Percentiles rank a stretch among this genome's conserved stretches.
Evolutionary conservation across 2,329 filamentous ascomycete species (phyloP).

Genomic region (Penicillium sp.): DNA sequence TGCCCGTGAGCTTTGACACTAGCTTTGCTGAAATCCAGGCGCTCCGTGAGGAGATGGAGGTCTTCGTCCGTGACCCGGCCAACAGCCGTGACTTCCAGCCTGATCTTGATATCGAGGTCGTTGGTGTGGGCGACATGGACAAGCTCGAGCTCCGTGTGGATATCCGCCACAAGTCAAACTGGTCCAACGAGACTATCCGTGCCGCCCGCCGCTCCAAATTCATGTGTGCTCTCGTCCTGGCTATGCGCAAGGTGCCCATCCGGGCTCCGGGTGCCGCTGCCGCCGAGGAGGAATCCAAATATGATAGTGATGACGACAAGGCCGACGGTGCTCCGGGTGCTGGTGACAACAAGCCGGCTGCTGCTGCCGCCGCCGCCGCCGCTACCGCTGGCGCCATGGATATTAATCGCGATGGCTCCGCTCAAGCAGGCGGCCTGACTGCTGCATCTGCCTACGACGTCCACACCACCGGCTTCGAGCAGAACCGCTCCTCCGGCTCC

Average conservation of each 20-base stretch:
- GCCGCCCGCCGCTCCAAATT: conserved; percentile 87
- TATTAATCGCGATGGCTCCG: not conserved
- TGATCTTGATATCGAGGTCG: conserved; percentile 76
- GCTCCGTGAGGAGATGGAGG: conserved; percentile 79
- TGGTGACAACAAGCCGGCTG: conserved; percentile 24
- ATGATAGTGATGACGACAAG: conserved; percentile 58
- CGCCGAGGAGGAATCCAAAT: conserved; percentile 51
- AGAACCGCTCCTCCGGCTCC: conserved; percentile 27
- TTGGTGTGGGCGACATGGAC: conserved; percentile 79
- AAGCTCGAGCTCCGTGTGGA: conserved; percentile 81
- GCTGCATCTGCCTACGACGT: conserved; percentile 23
- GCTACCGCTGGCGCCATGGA: conserved; percentile 1
- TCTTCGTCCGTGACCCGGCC: conserved; percentile 78
- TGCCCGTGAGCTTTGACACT: conserved; percentile 84
- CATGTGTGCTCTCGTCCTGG: conserved; percentile 87
- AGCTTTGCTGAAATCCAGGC: conserved; percentile 86
- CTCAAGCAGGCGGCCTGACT: conserved; percentile 1
- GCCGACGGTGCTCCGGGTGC: conserved; percentile 3
- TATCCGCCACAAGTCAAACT: conserved; percentile 91
- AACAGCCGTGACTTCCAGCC: conserved; percentile 90
- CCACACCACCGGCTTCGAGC: conserved; percentile 36
- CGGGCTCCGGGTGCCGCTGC: conserved; percentile 74
- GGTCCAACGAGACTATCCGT: conserved; percentile 82
- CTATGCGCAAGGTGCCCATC: conserved; percentile 85
- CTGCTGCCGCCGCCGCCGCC: conserved; percentile 9